A percentile compares a stretch with the other conserved stretches of the same genome.
Evolutionary conservation across 441 rosid species (phyloP).

Genomic region (Raphanus hybrid): DNA sequence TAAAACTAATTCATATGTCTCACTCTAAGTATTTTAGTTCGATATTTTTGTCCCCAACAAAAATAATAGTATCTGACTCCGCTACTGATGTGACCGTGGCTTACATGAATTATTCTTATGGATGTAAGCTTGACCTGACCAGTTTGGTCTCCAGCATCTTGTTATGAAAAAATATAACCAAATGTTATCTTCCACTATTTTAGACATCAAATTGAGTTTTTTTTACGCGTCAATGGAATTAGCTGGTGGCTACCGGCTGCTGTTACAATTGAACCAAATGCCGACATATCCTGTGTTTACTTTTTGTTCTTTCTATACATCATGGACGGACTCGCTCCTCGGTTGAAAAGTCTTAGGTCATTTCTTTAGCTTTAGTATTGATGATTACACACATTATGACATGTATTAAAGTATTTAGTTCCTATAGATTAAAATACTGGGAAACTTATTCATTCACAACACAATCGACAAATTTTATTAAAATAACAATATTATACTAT

Average conservation of each 20-base stretch:
- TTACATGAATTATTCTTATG: neutral
- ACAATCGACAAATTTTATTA: neutral
- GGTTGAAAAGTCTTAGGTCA: neutral
- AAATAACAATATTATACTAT: neutral
- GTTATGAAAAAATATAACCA: neutral
- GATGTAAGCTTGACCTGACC: constrained; percentile 20
- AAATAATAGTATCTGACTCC: too few relatives aligned
- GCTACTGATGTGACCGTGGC: neutral
- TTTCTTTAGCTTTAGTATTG: neutral
- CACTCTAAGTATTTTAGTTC: too few relatives aligned
- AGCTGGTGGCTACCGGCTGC: neutral
- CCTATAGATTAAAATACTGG: neutral
- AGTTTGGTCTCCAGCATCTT: neutral
- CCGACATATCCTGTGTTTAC: neutral
- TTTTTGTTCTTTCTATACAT: neutral
- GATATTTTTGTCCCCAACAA: too few relatives aligned
- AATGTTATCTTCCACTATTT: neutral
- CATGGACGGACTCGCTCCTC: neutral
- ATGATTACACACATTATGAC: neutral
- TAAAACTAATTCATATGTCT: too few relatives aligned
- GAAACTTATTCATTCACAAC: neutral
- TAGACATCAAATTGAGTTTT: neutral
- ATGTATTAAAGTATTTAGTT: neutral
- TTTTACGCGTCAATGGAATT: neutral
- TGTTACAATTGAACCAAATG: neutral